Percentiles rank a stretch among this genome's conserved stretches.
These are phyloP conservation scores for Pythium aphanidermatum DNA, from an alignment of 352 stramenopile species.

Conservation along the genomic window DNA sequence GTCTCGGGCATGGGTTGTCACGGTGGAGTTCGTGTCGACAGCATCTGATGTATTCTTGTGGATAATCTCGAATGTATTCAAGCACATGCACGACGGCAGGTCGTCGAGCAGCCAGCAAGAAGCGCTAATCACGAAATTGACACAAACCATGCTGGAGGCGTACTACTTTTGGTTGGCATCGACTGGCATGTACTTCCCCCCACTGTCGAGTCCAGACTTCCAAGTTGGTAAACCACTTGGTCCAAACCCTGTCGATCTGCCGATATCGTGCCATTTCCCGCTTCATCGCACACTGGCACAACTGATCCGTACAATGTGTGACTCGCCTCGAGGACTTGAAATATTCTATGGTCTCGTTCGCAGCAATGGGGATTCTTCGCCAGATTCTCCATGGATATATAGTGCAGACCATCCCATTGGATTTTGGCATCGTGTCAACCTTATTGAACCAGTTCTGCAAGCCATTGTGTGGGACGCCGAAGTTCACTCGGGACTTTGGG, in stretches of 20 bases:
- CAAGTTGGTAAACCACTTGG: conserved; percentile 47
- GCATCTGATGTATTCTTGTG: conserved; percentile 73
- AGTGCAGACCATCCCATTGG: conserved; percentile 46
- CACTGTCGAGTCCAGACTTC: conserved; percentile 29
- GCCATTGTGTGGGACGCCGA: conserved; percentile 86
- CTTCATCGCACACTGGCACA: conserved; percentile 73
- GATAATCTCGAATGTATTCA: conserved; percentile 78
- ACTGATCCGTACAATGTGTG: conserved; percentile 60
- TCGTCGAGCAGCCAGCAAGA: not conserved
- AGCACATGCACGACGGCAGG: conserved; percentile 25
- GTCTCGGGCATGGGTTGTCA: conserved; percentile 75
- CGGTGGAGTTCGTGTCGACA: conserved; percentile 80
- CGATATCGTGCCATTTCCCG: conserved; percentile 76
- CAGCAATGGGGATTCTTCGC: conserved; percentile 5
- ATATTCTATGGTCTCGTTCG: conserved; percentile 54
- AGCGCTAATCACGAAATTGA: conserved; percentile 41
- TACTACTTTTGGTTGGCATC: conserved; percentile 82
- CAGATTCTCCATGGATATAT: conserved; percentile 54
- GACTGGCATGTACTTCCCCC: conserved; percentile 69
- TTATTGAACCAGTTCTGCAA: conserved; percentile 74
- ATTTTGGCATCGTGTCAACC: conserved; percentile 76
- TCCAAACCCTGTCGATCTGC: conserved; percentile 48
- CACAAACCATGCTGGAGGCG: conserved; percentile 60
- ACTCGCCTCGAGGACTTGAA: conserved; percentile 45
- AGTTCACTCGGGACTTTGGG: conserved; percentile 78